These are phyloP conservation scores for Nakaseomyces sp. DNA, from an alignment of 1,139 yeast genomes.

Conservation along the genomic window DNA sequence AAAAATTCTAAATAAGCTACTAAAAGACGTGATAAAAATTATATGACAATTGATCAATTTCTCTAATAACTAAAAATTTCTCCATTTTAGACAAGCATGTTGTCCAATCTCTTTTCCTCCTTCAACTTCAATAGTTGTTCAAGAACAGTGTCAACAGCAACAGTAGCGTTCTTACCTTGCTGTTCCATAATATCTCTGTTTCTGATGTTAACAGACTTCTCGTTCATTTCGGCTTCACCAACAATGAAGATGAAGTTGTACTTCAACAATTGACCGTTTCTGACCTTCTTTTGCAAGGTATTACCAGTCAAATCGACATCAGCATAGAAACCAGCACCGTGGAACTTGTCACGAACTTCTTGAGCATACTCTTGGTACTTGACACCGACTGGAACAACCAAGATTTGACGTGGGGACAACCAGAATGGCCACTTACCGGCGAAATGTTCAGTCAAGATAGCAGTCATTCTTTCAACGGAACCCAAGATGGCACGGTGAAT, in stretches of 20 bases:
- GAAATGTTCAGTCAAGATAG: slow-evolving; percentile 90
- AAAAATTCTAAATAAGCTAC: not conserved
- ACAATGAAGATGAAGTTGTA: slow-evolving; percentile 93
- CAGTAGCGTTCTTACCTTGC: slow-evolving; percentile 84
- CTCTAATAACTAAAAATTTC: not conserved
- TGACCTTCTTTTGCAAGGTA: slow-evolving; percentile 91
- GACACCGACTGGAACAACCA: slow-evolving; percentile 93
- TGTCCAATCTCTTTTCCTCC: slow-evolving; percentile 62
- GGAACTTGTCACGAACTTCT: slow-evolving; percentile 60
- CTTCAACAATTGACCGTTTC: slow-evolving; percentile 87
- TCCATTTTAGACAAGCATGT: slow-evolving; percentile 31
- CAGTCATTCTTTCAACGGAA: slow-evolving; percentile 97
- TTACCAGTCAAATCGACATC: slow-evolving; percentile 91
- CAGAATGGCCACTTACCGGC: slow-evolving; percentile 99
- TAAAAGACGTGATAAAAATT: not conserved
- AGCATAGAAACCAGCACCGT: slow-evolving; percentile 66
- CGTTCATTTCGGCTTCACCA: slow-evolving; percentile 83
- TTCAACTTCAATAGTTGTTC: slow-evolving; percentile 55
- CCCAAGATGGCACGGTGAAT: slow-evolving; percentile 97
- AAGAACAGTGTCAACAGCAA: slow-evolving; percentile 60
- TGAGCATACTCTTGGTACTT: slow-evolving; percentile 85
- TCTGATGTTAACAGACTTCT: slow-evolving; percentile 78
- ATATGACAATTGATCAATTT: not conserved
- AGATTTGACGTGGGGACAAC: slow-evolving; percentile 94
- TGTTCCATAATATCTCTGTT: slow-evolving; percentile 81